Evolutionary conservation across 1,284 basidiomycete species (phyloP).

Genomic region (Apiotrichum domesticum): DNA sequence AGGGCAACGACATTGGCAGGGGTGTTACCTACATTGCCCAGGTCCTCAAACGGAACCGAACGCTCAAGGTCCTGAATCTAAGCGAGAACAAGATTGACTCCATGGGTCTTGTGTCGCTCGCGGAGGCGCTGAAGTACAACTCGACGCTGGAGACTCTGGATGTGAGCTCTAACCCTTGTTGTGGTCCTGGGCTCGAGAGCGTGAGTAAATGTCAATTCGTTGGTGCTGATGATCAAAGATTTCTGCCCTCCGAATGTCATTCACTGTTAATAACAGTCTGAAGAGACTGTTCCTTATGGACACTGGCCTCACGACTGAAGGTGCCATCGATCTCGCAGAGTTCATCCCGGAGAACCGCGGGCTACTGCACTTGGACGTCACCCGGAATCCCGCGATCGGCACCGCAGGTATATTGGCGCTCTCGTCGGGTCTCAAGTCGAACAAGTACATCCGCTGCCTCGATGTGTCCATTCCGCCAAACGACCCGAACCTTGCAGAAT

Average conservation of each 20-base stretch:
- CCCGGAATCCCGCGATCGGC: constrained; percentile 66
- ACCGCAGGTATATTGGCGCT: constrained; percentile 90
- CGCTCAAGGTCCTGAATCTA: constrained; percentile 86
- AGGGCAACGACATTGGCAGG: constrained; percentile 80
- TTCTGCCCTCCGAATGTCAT: constrained; percentile 79
- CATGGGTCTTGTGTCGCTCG: constrained; percentile 68
- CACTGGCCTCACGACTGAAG: constrained; percentile 72
- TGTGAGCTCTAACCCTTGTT: constrained; percentile 87
- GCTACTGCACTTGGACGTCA: constrained; percentile 82
- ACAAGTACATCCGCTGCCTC: constrained; percentile 79
- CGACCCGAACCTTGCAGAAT: constrained; percentile 72
- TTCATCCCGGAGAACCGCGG: constrained; percentile 86
- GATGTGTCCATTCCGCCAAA: constrained; percentile 88
- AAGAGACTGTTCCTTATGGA: constrained; percentile 87
- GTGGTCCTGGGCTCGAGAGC: constrained; percentile 76
- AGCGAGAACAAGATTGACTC: constrained; percentile 90
- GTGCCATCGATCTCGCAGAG: constrained; percentile 91
- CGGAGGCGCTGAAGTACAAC: constrained; percentile 96
- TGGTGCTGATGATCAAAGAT: constrained; percentile 53
- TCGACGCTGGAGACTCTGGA: constrained; percentile 89
- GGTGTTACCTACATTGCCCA: constrained; percentile 88
- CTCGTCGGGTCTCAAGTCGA: constrained; percentile 71
- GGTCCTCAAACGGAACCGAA: constrained; percentile 91
- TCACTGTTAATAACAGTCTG: constrained; percentile 85
- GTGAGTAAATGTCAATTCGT: constrained; percentile 51